phyloP scores from a whole-genome alignment of 768 basidiomycete genomes.

The Mycena vulgaris region DNA sequence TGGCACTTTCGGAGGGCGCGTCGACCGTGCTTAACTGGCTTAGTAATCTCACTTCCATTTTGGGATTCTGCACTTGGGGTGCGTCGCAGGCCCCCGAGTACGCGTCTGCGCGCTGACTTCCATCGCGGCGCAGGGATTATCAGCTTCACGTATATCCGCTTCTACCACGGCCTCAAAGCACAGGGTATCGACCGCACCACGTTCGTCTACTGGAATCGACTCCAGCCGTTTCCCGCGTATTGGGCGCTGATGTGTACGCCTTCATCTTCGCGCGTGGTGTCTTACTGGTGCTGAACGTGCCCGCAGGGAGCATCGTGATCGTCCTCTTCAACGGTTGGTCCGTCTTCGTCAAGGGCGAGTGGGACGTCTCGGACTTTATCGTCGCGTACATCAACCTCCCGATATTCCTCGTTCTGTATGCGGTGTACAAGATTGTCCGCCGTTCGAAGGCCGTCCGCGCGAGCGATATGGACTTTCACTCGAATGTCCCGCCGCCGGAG shows the following conservation, averaged over 20 bases:
- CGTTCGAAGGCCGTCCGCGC: constrained; percentile 14
- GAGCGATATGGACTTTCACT: constrained; percentile 31
- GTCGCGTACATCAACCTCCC: constrained; percentile 41
- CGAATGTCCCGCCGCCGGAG: constrained; percentile 31
- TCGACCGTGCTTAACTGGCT: constrained; percentile 67
- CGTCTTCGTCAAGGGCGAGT: constrained; percentile 37
- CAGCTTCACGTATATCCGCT: constrained; percentile 35
- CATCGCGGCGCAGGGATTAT: constrained; percentile 23
- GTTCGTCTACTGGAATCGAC: constrained; percentile 62
- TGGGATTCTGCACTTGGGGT: constrained; percentile 66
- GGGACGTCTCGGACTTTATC: constrained; percentile 36
- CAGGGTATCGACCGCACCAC: constrained; percentile 69
- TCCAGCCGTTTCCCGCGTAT: constrained; percentile 68
- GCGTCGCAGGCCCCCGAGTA: not conserved
- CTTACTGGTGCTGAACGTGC: not conserved
- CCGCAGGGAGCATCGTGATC: constrained; percentile 34
- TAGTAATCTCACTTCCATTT: constrained; percentile 62
- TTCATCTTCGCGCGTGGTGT: not conserved
- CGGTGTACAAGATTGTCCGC: constrained; percentile 23
- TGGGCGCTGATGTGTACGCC: constrained; percentile 50
- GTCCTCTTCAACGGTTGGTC: constrained; percentile 39
- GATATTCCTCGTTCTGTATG: constrained; percentile 29
- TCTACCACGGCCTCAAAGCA: constrained; percentile 50
- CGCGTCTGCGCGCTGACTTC: not conserved
- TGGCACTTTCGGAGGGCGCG: constrained; percentile 58